phyloP scores from a whole-genome alignment of 78 protist genomes.

The Cyanophora paradoxa region DNA sequence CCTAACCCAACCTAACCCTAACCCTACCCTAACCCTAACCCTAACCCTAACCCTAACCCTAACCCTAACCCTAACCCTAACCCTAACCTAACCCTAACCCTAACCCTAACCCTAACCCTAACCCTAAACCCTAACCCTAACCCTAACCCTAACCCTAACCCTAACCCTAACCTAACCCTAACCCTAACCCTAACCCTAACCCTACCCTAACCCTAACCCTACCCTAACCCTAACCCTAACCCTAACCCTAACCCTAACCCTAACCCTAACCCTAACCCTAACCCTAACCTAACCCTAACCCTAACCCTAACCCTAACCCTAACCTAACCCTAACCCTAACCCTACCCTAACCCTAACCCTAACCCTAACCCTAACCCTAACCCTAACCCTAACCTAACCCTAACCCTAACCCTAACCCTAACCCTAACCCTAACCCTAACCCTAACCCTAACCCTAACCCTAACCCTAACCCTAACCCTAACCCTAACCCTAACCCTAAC shows the following conservation, averaged over 20 bases:
- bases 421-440: neutral
- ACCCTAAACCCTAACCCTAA: too few relatives aligned
- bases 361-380: neutral
- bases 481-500: neutral
- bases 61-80: neutral
- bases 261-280: neutral
- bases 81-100: too few relatives aligned
- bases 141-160: too few relatives aligned
- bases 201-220: too few relatives aligned
- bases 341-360: too few relatives aligned
- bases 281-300: neutral
- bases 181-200: neutral
- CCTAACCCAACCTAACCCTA: too few relatives aligned
- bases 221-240: neutral
- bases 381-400: too few relatives aligned
- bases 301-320: neutral
- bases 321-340: too few relatives aligned
- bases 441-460: neutral
- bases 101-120: too few relatives aligned
- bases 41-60: neutral
- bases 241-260: neutral
- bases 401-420: neutral
- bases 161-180: too few relatives aligned
- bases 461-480: neutral
- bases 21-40: too few relatives aligned